phyloP scores from a whole-genome alignment of 345 rosid species.

The Salix caprea region DNA sequence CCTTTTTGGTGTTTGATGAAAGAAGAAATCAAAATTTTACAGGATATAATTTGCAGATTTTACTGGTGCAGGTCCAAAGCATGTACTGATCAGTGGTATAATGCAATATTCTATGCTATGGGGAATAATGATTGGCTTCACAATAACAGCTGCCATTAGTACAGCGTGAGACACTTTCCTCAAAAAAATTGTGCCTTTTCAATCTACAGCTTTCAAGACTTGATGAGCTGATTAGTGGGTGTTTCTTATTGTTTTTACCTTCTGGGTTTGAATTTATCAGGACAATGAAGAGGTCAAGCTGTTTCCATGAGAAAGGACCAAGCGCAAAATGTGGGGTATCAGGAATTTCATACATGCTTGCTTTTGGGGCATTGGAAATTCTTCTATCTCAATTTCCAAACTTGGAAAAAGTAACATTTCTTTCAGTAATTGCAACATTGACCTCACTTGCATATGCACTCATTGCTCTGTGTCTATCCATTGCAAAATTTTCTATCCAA shows the following conservation, averaged over 20 bases:
- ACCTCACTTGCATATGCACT: constrained; percentile 15
- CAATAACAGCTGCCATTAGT: constrained; percentile 39
- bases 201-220: neutral
- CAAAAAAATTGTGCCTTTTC: too few species aligned
- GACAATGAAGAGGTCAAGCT: constrained; percentile 20
- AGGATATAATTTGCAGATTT: too few species aligned
- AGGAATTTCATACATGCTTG: too few species aligned
- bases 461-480: constrained; percentile 8
- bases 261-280: constrained; percentile 1
- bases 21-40: too few species aligned
- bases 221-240: neutral
- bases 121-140: constrained; percentile 45
- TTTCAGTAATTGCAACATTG: constrained; percentile 11
- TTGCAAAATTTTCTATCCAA: neutral
- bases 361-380: too few species aligned
- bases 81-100: constrained; percentile 27
- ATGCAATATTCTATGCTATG: constrained; percentile 34
- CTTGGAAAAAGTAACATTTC: too few species aligned
- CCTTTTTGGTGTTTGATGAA: too few species aligned
- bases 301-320: constrained; percentile 16
- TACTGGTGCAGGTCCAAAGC: neutral
- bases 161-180: constrained; percentile 28
- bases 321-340: too few species aligned
- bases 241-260: neutral
- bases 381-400: too few species aligned